Evolutionary conservation across 2,329 filamentous ascomycete species (phyloP), one percentile per base, ranked within the genome.

Genomic region (Thielaviopsis musarum): DNA sequence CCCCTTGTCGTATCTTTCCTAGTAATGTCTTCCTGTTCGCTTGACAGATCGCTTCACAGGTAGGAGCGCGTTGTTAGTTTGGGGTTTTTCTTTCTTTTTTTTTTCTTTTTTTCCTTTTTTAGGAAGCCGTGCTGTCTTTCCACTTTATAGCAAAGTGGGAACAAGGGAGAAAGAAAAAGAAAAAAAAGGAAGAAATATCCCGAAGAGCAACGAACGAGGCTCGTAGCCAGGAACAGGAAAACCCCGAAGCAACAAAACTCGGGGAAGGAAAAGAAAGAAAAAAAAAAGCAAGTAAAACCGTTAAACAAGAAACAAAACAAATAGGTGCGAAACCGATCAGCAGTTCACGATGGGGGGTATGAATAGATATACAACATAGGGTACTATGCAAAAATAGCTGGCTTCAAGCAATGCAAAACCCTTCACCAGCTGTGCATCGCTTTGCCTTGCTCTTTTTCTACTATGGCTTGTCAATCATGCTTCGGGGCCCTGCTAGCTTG

Each of bases 291-390:
- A 24, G 3, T 51, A 3, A 22, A 51, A 22, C 7, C 1, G 17
- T 17, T n/a, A 22, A 52, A 59, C 22, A 48, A 54, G 17, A 51
- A 57, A 59, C 34, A 59, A 28, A 45, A n/a, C 13, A 41, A 41
- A 41, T 3, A 45, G 5, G 38, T 13, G 6, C 38, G n/a, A 45
- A 45, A n/a, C 3, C 12, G 38, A 45, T 45, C 38, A 45, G 15
- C 38, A 45, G 38, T n/a, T n/a, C 15, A 17, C 10, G 7, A 2
- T n/a, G 38, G 38, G 38, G 38, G 17, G n/a, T 45, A 45, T 45
- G 7, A 10, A n/a, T 17, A 45, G 10, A 45, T 45, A 45, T 45
- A 45, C 38, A n/a, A 26, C 24, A 26, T 26, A 26, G 24, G 24
- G 6, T 6, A 26, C 13, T n/a, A n/a, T 17, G n/a, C 38, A 45